Percentiles rank a stretch among this genome's conserved stretches.
Conservation (phyloP, 306 rosid genomes). For the Echinosophora koreensis region DNA sequence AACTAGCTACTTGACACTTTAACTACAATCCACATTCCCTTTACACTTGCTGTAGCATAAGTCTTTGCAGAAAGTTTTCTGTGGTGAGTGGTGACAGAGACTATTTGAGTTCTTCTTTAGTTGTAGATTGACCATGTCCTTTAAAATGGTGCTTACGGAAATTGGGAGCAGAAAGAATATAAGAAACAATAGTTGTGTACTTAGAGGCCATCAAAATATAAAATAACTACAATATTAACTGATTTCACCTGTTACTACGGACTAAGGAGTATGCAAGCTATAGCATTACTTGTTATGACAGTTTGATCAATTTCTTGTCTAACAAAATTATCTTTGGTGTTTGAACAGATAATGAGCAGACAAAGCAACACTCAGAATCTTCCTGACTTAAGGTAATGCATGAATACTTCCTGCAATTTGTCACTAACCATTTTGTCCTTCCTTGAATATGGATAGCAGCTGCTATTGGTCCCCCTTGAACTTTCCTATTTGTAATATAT, state of each 20-base stretch:
- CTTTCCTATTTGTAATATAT: slow-evolving; percentile 23
- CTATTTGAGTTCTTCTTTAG: neutral
- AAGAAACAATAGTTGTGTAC: neutral
- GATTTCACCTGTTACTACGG: slow-evolving; percentile 5
- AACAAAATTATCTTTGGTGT: slow-evolving; percentile 33
- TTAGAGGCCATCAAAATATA: slow-evolving; percentile 29
- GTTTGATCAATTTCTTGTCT: slow-evolving; percentile 28
- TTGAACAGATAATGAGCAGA: slow-evolving; percentile 55
- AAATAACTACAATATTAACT: slow-evolving; percentile 3
- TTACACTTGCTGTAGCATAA: neutral
- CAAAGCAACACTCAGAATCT: slow-evolving; percentile 25
- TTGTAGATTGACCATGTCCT: slow-evolving; percentile 20
- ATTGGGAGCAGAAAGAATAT: neutral
- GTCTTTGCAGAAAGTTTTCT: neutral
- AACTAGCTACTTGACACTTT: too few species aligned
- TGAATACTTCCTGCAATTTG: slow-evolving; percentile 1
- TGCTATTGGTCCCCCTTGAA: slow-evolving; percentile 17
- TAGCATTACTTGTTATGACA: neutral
- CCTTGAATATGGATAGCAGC: slow-evolving; percentile 15
- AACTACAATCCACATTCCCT: neutral
- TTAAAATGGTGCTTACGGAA: slow-evolving; percentile 14
- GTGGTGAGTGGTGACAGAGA: slow-evolving; percentile 29
- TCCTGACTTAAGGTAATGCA: slow-evolving; percentile 55
- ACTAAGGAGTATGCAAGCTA: neutral
- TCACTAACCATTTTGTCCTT: slow-evolving; percentile 21